phyloP scores from a whole-genome alignment of 2,329 filamentous ascomycete species.

The Exophiala aquamarina region DNA sequence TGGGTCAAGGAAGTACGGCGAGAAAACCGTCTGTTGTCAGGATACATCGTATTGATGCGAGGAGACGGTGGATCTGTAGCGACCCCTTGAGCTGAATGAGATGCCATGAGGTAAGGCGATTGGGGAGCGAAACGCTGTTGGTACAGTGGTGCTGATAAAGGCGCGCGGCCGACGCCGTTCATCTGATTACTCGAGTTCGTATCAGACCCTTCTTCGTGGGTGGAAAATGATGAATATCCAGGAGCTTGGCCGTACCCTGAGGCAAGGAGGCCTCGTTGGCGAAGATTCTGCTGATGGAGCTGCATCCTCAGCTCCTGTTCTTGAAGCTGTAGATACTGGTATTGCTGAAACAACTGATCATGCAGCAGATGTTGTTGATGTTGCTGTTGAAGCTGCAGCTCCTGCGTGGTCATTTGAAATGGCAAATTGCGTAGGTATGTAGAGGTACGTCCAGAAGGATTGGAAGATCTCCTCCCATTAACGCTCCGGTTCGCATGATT shows the following conservation, averaged over 20 bases:
- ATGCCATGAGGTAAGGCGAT: constrained; percentile 22
- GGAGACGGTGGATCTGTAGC: constrained; percentile 49
- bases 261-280: constrained; percentile 21
- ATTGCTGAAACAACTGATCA: constrained; percentile 50
- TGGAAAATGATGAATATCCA: constrained; percentile 39
- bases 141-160: constrained; percentile 31
- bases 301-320: constrained; percentile 50
- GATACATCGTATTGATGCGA: constrained; percentile 38
- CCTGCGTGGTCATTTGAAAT: constrained; percentile 36
- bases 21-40: constrained; percentile 45
- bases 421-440: constrained; percentile 41
- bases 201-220: constrained; percentile 25
- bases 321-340: constrained; percentile 50
- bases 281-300: constrained; percentile 45
- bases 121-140: constrained; percentile 25
- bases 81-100: constrained; percentile 35
- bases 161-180: constrained; percentile 21
- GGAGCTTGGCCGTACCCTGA: constrained; percentile 26
- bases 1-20: constrained; percentile 46
- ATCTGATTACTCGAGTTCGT: constrained; percentile 17
- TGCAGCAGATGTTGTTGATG: constrained; percentile 50
- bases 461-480: constrained; percentile 55
- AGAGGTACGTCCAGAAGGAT: constrained; percentile 48
- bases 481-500: constrained; percentile 48
- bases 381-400: constrained; percentile 41